Conservation (phyloP, 805 yeast genomes). For the Yamadazyma kitorensis region DNA sequence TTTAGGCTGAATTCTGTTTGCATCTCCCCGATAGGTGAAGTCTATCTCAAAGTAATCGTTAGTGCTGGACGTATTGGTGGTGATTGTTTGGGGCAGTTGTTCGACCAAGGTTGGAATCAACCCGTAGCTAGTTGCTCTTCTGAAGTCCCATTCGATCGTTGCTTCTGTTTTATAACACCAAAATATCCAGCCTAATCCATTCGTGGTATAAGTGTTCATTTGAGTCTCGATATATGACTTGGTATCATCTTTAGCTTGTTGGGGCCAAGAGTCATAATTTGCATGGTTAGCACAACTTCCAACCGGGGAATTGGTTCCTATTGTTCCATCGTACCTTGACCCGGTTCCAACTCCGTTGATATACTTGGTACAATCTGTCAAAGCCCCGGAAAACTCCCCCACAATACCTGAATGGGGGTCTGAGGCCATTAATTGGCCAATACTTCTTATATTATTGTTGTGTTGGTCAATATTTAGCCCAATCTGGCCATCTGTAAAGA, state of each 20-base stretch:
- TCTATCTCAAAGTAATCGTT: no score
- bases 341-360: constrained; percentile 66
- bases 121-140: constrained; percentile 41
- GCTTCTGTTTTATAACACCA: constrained; percentile 71
- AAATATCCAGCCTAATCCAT: constrained; percentile 59
- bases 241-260: constrained; percentile 41
- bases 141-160: constrained; percentile 66
- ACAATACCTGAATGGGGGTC: constrained; percentile 48
- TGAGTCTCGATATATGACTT: constrained; percentile 60
- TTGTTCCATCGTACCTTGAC: constrained; percentile 54
- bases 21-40: no score
- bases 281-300: constrained; percentile 45
- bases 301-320: constrained; percentile 17
- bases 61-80: no score
- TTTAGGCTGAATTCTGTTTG: no score
- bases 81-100: no score
- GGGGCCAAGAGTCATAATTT: constrained; percentile 40
- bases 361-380: constrained; percentile 69
- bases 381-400: constrained; percentile 73
- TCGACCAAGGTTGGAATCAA: constrained; percentile 18
- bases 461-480: constrained; percentile 13
- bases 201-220: constrained; percentile 45
- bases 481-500: constrained; percentile 17
- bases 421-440: constrained; percentile 26
- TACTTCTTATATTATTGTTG: constrained; percentile 9